Conservation (phyloP, 139 green algal genomes). For the Ettlia oleoabundans region DNA sequence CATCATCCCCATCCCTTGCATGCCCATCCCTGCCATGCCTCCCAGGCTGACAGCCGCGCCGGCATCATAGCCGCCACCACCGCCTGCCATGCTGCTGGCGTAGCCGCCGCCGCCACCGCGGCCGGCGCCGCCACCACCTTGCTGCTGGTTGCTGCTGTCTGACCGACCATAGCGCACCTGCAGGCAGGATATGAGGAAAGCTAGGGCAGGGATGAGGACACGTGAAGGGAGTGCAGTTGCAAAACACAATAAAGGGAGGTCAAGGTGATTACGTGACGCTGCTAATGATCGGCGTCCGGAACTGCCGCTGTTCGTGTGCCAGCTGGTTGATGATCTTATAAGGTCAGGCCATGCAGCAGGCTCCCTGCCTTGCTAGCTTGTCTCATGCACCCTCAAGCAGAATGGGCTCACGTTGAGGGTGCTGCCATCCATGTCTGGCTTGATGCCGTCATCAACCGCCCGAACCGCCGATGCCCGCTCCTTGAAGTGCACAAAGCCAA, state of each 20-base stretch:
- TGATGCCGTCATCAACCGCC: slow-evolving; percentile 58
- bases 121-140: background rate
- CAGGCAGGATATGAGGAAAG: background rate
- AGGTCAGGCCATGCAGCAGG: too few species aligned
- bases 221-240: background rate
- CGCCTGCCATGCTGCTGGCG: background rate
- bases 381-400: too few species aligned
- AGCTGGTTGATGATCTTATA: too few species aligned
- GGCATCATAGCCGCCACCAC: background rate
- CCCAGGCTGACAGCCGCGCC: background rate
- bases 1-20: slow-evolving; percentile 28
- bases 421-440: slow-evolving; percentile 60
- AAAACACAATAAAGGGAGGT: background rate
- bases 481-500: slow-evolving; percentile 87
- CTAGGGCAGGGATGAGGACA: background rate
- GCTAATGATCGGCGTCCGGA: too few species aligned
- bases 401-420: slow-evolving; percentile 52
- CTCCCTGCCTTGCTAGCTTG: too few species aligned
- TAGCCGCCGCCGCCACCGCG: background rate
- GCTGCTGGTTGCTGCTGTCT: slow-evolving; percentile 9
- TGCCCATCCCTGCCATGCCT: slow-evolving; percentile 10
- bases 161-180: slow-evolving; percentile 38
- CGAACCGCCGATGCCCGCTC: slow-evolving; percentile 69
- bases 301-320: too few species aligned
- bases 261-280: too few species aligned